Evolutionary conservation across 345 rosid genomes (phyloP), one percentile per base, ranked within the genome.

Genomic region (Limnanthes douglasii): DNA sequence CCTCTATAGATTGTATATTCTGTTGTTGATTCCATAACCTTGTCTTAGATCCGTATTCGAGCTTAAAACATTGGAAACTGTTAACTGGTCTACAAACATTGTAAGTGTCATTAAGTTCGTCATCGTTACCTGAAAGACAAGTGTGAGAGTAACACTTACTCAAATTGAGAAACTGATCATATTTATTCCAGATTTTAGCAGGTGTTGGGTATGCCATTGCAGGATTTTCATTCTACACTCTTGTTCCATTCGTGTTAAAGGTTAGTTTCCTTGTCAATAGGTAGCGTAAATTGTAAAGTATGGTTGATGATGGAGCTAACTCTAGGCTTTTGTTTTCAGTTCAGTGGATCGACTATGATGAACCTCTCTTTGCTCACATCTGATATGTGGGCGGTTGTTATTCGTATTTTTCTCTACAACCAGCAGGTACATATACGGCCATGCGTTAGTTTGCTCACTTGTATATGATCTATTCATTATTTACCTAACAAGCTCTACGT

Each of bases 351-450:
- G 7, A 46, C 77, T 20, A 39, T 72, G 65, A 68, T 65, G 54
- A 72, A 63, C 43, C 77, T 76, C 9, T 76, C 77, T 1, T 20
- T 69, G 48, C 74, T 69, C 29, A 69, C 77, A 2, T 40, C 70
- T 4, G 77, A 69, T 21, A 69, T 66, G 86, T 76, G 86, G 86
- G 72, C 68, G 0, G 78, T 64, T 4, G 51, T 64, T 4, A 1
- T 72, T 37, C 66, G 70, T 40, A 51, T 69, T 17, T 62, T 46
- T 40, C 46, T 72, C 60, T 76, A 69, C 45, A 60, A 21, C 2
- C 77, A 72, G 27, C 18, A 53, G 80, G 79, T 75, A 48, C 21
- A n/a, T n/a, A n/a, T n/a, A n/a, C n/a, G n/a, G n/a, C n/a, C n/a
- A n/a, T n/a, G n/a, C n/a, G n/a, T n/a, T n/a, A n/a, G n/a, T n/a